Evolutionary conservation across 1,284 basidiomycete genomes (phyloP), one percentile per base, ranked within the genome.

Genomic region (Rhodotorula sp.): DNA sequence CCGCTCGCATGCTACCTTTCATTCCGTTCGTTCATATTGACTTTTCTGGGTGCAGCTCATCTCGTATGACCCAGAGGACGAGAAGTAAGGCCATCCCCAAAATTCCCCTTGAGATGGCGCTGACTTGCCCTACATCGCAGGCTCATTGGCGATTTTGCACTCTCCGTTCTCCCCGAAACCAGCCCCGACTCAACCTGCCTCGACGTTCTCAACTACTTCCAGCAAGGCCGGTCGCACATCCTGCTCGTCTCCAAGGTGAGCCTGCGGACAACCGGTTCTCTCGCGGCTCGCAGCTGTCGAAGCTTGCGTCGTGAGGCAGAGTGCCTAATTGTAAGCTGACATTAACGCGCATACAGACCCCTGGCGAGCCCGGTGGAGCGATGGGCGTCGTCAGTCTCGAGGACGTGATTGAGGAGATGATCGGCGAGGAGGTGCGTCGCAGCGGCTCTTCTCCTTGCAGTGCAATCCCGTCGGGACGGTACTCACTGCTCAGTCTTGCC

Each of bases 211-310:
- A 82, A 83, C 77, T 84, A 81, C 78, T 75, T 76, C 86, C 96
- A 98, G 85, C 96, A 94, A 5, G 96, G 96, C 13, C 89, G 94
- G 62, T 92, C 94, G 0, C 96, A 99, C 82, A 85, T 98, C 75
- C 85, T 99, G 34, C 84, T 99, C 36, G 88, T 99, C 50, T 94
- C 91, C 76, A 85, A 85, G 21, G 91, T 46, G 89, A 25, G 67
- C 93, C 3, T 9, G 32, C 3, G 34, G 7, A n/a, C n/a, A n/a
- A n/a, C n/a, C n/a, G n/a, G 6, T 21, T 6, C 92, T 50, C 25
- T 22, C 8, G 44, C 10, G 7, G 7, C 44, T 21, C 13, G 10
- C 44, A n/a, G n/a, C n/a, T n/a, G n/a, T n/a, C n/a, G n/a, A n/a
- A n/a, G n/a, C n/a, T n/a, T n/a, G n/a, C n/a, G n/a, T n/a, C n/a